A percentile compares a stretch with the other conserved stretches of the same genome.
These are phyloP conservation scores for Glycine latifolia DNA, from an alignment of 306 rosid genomes.

Conservation along the genomic window DNA sequence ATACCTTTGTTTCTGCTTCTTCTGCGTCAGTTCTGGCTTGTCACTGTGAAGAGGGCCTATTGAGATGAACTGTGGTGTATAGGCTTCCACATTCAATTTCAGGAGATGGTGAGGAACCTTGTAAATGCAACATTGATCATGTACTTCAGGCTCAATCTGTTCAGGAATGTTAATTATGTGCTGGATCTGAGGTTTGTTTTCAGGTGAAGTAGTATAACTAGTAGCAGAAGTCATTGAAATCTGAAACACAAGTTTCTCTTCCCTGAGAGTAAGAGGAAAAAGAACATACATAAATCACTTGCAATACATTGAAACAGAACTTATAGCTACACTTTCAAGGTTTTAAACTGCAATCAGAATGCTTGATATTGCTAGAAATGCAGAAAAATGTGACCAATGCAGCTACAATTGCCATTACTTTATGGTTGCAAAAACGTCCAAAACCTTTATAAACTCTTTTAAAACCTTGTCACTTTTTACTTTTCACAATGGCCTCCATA, in stretches of 20 bases:
- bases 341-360: not conserved
- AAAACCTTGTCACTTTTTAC: not conserved
- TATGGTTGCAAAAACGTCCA: not conserved
- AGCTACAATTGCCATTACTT: no score
- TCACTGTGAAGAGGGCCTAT: constrained; percentile 47
- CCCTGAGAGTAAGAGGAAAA: not conserved
- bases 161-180: constrained; percentile 44
- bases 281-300: constrained; percentile 1
- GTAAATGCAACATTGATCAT: constrained; percentile 47
- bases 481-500: not conserved
- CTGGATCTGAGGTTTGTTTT: constrained; percentile 13
- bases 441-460: not conserved
- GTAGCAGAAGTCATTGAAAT: constrained; percentile 32
- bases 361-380: not conserved
- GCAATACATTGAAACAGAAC: constrained; percentile 4
- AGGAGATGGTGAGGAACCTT: constrained; percentile 43
- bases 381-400: not conserved
- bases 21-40: constrained; percentile 28
- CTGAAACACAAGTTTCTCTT: not conserved
- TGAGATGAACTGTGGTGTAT: constrained; percentile 45
- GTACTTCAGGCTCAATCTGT: constrained; percentile 10
- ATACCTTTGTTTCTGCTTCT: constrained; percentile 45
- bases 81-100: constrained; percentile 39
- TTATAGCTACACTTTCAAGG: not conserved
- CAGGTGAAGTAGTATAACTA: not conserved